Conservation (phyloP, 331 rosid species). For the Dryas integrifolia region DNA sequence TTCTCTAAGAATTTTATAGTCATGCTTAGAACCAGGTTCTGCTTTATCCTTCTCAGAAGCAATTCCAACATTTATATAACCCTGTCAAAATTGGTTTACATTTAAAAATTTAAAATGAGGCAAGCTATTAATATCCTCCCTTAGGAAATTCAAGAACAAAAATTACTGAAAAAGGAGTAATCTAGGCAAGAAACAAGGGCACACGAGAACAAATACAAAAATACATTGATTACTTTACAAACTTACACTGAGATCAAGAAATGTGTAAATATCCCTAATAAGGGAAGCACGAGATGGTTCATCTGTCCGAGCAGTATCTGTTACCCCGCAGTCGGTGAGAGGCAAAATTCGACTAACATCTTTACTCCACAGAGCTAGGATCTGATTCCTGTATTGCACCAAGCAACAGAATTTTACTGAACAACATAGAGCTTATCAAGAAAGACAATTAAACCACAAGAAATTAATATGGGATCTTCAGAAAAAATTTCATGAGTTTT, state of each 20-base stretch:
- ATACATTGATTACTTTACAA: slow-evolving; percentile 16
- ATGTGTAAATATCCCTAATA: slow-evolving; percentile 79
- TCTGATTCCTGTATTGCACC: slow-evolving; percentile 73
- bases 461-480: neutral
- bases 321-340: slow-evolving; percentile 84
- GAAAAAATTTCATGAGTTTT: slow-evolving; percentile 2
- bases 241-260: slow-evolving; percentile 93
- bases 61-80: slow-evolving; percentile 91
- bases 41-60: slow-evolving; percentile 74
- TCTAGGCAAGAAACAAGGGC: slow-evolving; percentile 12
- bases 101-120: slow-evolving; percentile 20
- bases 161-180: slow-evolving; percentile 10
- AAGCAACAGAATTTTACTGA: slow-evolving; percentile 22
- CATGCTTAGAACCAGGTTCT: slow-evolving; percentile 46
- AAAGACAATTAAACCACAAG: slow-evolving; percentile 2
- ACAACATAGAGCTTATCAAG: slow-evolving; percentile 20
- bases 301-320: slow-evolving; percentile 44
- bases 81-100: slow-evolving; percentile 50
- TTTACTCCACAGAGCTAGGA: slow-evolving; percentile 81
- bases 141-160: slow-evolving; percentile 14
- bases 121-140: slow-evolving; percentile 2
- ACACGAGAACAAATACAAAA: slow-evolving; percentile 16
- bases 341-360: slow-evolving; percentile 90
- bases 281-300: slow-evolving; percentile 62
- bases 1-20: slow-evolving; percentile 62